Evolutionary conservation across 768 basidiomycete genomes (phyloP).

Genomic region (Auricularia sp.): DNA sequence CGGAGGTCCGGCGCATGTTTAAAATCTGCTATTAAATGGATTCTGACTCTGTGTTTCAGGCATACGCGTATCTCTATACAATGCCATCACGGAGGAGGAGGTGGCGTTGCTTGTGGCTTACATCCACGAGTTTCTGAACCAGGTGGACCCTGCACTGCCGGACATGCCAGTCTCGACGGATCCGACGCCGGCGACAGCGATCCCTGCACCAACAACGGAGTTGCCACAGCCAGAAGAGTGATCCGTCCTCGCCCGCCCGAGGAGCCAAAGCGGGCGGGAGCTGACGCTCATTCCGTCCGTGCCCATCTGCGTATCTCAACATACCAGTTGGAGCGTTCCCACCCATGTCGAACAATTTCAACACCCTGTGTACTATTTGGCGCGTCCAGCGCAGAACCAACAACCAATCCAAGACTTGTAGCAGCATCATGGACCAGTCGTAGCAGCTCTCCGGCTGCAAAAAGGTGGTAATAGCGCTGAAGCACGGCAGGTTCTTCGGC

Average conservation of each 20-base stretch:
- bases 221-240: not conserved
- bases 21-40: not conserved
- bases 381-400: slow-evolving; percentile 29
- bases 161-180: not conserved
- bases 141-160: not conserved
- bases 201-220: not conserved
- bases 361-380: slow-evolving; percentile 34
- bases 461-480: slow-evolving; percentile 96
- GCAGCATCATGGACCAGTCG: slow-evolving; percentile 57
- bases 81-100: slow-evolving; percentile 72
- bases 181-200: not conserved
- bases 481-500: slow-evolving; percentile 38
- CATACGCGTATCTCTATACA: slow-evolving; percentile 80
- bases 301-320: slow-evolving; percentile 65
- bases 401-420: slow-evolving; percentile 38
- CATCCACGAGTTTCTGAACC: slow-evolving; percentile 42
- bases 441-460: slow-evolving; percentile 67
- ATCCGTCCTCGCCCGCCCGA: not conserved
- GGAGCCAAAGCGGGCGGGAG: not conserved
- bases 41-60: slow-evolving; percentile 29
- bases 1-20: slow-evolving; percentile 30
- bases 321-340: slow-evolving; percentile 87
- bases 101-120: slow-evolving; percentile 52
- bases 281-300: not conserved
- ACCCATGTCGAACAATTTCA: slow-evolving; percentile 62